Evolutionary conservation across 495 filamentous ascomycete genomes (phyloP).

Genomic region (Cladorrhinum samala): DNA sequence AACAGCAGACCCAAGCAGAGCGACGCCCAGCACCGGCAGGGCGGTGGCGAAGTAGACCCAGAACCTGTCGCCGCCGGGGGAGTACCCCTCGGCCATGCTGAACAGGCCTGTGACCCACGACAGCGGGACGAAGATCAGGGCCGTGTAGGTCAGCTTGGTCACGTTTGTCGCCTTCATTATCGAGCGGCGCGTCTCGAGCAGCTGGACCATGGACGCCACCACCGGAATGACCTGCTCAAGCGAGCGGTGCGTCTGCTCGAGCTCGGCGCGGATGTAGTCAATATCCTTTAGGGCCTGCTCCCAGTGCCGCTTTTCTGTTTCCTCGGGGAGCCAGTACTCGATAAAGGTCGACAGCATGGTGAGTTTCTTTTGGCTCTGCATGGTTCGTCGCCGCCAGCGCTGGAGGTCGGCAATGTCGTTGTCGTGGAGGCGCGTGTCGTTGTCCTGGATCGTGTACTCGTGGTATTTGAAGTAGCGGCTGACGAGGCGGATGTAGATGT

Average conservation of each 20-base stretch:
- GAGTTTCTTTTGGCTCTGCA: constrained; percentile 10
- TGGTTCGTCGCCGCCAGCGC: constrained; percentile 8
- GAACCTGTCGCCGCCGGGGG: constrained; percentile 5
- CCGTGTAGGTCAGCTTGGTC: constrained; percentile 29
- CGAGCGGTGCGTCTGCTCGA: constrained; percentile 7
- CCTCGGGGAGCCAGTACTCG: constrained; percentile 8
- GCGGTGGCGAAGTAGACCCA: constrained; percentile 13
- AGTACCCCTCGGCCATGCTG: constrained; percentile 24
- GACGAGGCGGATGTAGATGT: constrained; percentile 7
- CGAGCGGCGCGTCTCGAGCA: constrained; percentile 8
- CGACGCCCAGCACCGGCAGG: constrained; percentile 5
- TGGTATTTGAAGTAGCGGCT: constrained; percentile 11
- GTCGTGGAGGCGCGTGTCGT: constrained; percentile 7
- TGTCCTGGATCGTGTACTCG: constrained; percentile 9
- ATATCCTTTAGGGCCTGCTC: constrained; percentile 9
- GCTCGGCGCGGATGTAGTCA: constrained; percentile 4
- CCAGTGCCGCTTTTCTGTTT: constrained; percentile 12
- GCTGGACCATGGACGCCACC: constrained; percentile 8
- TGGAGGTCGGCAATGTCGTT: constrained; percentile 9
- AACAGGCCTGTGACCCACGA: constrained; percentile 32
- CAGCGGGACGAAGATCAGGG: constrained; percentile 35
- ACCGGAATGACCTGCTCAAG: constrained; percentile 9
- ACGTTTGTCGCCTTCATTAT: constrained; percentile 28
- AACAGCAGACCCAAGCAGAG: constrained; percentile 8
- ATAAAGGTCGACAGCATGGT: constrained; percentile 8